phyloP scores from a whole-genome alignment of 1,284 basidiomycete genomes.

The Cryptococcus jaspeensis region DNA sequence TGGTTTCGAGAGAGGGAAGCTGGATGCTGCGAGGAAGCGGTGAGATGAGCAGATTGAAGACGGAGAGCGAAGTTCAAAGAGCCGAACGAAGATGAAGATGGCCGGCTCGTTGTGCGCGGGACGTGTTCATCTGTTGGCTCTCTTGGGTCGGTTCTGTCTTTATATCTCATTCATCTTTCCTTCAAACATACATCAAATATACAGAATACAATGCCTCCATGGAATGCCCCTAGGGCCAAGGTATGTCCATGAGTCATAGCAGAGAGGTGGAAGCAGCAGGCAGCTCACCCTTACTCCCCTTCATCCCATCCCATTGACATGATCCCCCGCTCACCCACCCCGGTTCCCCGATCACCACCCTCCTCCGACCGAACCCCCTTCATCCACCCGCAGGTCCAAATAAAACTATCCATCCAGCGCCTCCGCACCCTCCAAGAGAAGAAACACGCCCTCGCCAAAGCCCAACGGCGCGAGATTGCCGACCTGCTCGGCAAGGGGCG shows the following conservation, averaged over 20 bases:
- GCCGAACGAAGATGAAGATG: too few species aligned
- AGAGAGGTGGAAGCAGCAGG: background rate
- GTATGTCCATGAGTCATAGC: background rate
- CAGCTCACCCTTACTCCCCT: background rate
- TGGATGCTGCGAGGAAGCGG: too few species aligned
- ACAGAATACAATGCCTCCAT: conserved; percentile 33
- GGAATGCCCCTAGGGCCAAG: conserved; percentile 37
- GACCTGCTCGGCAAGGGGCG: conserved; percentile 48
- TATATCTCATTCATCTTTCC: background rate
- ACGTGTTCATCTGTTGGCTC: background rate
- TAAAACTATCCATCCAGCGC: conserved; percentile 77
- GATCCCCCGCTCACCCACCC: background rate
- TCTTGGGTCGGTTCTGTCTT: background rate
- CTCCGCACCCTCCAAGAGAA: conserved; percentile 88
- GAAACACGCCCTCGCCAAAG: conserved; percentile 88
- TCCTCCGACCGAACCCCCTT: background rate
- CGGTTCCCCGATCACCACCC: background rate
- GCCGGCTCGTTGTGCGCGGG: too few species aligned
- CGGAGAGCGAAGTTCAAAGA: too few species aligned
- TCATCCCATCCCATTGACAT: background rate
- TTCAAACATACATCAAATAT: background rate
- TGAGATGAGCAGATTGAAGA: too few species aligned
- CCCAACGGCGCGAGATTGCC: conserved; percentile 50
- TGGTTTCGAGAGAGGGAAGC: too few species aligned
- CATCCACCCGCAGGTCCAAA: conserved; percentile 37